A percentile compares a stretch with the other conserved stretches of the same genome.
These are phyloP conservation scores for Candolleomyces aberdarensis DNA, from an alignment of 768 basidiomycete species.

Conservation along the genomic window DNA sequence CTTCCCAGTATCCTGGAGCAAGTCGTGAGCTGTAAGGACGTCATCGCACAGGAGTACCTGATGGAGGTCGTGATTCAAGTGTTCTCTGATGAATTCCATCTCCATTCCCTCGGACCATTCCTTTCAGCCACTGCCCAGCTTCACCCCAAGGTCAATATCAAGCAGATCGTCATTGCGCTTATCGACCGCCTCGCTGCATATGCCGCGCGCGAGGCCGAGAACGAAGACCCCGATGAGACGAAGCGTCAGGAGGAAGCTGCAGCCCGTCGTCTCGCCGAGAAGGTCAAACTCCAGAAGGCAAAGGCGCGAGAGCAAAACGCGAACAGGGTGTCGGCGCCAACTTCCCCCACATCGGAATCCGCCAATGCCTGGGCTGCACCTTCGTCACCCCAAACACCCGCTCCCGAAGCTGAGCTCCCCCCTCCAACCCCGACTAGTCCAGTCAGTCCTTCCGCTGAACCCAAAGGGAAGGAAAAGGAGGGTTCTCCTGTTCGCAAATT, in stretches of 20 bases:
- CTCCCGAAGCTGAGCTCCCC: neutral
- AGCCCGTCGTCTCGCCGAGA: constrained; percentile 82
- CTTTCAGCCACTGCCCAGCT: constrained; percentile 93
- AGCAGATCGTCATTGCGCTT: constrained; percentile 94
- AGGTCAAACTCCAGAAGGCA: constrained; percentile 72
- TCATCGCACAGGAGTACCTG: constrained; percentile 97
- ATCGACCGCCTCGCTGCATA: constrained; percentile 96
- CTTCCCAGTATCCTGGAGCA: constrained; percentile 94
- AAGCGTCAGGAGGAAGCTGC: constrained; percentile 93
- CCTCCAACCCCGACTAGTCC: neutral
- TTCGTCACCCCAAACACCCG: constrained; percentile 33
- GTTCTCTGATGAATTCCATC: constrained; percentile 97
- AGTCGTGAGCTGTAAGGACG: constrained; percentile 97
- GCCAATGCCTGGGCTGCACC: constrained; percentile 41
- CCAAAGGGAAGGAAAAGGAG: constrained; percentile 58
- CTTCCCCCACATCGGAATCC: constrained; percentile 34
- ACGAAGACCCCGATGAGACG: constrained; percentile 91
- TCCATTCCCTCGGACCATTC: constrained; percentile 94
- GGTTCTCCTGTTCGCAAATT: constrained; percentile 68
- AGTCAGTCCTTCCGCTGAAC: constrained; percentile 23
- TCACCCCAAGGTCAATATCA: constrained; percentile 98
- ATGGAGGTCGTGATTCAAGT: constrained; percentile 99
- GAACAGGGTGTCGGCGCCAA: constrained; percentile 30
- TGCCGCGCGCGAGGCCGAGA: constrained; percentile 96
- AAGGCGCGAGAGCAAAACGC: constrained; percentile 54